phyloP scores from a whole-genome alignment of 2,329 filamentous ascomycete species.

The Xylariales sp. region DNA sequence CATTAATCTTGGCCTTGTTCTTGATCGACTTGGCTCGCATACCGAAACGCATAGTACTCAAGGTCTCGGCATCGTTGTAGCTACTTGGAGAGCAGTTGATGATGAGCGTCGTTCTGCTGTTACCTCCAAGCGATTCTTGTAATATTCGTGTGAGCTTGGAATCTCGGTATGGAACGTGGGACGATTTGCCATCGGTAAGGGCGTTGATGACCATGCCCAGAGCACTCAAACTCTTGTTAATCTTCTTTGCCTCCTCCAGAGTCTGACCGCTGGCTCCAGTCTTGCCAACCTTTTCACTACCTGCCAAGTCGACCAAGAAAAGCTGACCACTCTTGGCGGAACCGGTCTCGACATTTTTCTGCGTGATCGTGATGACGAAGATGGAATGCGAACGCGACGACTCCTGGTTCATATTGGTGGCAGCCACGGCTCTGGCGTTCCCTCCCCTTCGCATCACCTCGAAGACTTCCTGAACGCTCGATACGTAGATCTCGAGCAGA shows the following conservation, averaged over 20 bases:
- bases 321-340: slow-evolving; percentile 95
- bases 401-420: slow-evolving; percentile 99
- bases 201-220: slow-evolving; percentile 99
- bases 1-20: slow-evolving; percentile 99
- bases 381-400: slow-evolving; percentile 98
- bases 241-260: slow-evolving; percentile 98
- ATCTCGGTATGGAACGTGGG: slow-evolving; percentile 93
- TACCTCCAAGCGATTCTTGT: slow-evolving; percentile 95
- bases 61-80: slow-evolving; percentile 94
- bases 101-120: slow-evolving; percentile 95
- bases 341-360: slow-evolving; percentile 96
- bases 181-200: slow-evolving; percentile 93
- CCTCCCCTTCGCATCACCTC: slow-evolving; percentile 95
- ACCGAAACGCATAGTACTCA: slow-evolving; percentile 89
- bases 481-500: slow-evolving; percentile 90
- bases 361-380: slow-evolving; percentile 92
- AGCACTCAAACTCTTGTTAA: slow-evolving; percentile 98
- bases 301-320: slow-evolving; percentile 95
- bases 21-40: slow-evolving; percentile 97
- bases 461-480: slow-evolving; percentile 91
- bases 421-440: slow-evolving; percentile 81
- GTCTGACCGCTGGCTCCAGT: slow-evolving; percentile 97
- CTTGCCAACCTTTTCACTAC: slow-evolving; percentile 98
- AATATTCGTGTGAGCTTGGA: slow-evolving; percentile 96
- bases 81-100: slow-evolving; percentile 99